Base-by-base conservation (phyloP, 768 basidiomycete species). In the Pholiota microspora region DNA sequence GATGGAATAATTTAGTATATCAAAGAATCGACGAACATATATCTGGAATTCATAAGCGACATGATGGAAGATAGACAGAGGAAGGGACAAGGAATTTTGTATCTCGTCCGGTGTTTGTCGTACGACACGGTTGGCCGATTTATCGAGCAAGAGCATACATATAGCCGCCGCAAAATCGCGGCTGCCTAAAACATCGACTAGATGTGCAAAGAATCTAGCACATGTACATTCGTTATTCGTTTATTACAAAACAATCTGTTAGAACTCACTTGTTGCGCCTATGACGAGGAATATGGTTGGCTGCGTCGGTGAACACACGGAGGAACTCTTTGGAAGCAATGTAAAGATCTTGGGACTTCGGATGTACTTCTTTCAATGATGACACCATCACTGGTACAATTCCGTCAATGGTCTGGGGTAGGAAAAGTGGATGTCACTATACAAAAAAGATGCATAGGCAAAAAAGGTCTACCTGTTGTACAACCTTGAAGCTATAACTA, bases 361-460 rank as follows among this genome's bases (percentile, higher is more conserved):
- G 57, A 52, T 88, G 77, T 13, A 79, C 73, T 24, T 77, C 69
- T 67, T 83, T 88, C 56, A 96, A 73, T 0, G 92, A 92, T 4
- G 85, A 77, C 7, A 86, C 87, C 85, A 98, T 91, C 27, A 96
- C 90, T 2, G 97, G 96, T 5, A 99, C 88, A 54, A 98, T 94
- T 63, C 83, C 89, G 56, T 96, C 88, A 53, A 98, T 84, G 1
- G 97, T 98, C 93, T 96, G 40, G n/a, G n/a, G n/a, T n/a, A n/a
- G n/a, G 12, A 45, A 56, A 49, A 31, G 6, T 13, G 45, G 23
- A 36, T 31, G 42, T 50, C 34, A 58, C 49, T 12, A 56, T 31
- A 48, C 16, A 35, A 45, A 7, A 7, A 23, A 10, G 18, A 45
- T n/a, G 15, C 23, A 21, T 2, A 15, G 16, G 15, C 23, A 53